Evolutionary conservation across 2,329 filamentous ascomycete species (phyloP).

Genomic region (Grosmannia serpens): DNA sequence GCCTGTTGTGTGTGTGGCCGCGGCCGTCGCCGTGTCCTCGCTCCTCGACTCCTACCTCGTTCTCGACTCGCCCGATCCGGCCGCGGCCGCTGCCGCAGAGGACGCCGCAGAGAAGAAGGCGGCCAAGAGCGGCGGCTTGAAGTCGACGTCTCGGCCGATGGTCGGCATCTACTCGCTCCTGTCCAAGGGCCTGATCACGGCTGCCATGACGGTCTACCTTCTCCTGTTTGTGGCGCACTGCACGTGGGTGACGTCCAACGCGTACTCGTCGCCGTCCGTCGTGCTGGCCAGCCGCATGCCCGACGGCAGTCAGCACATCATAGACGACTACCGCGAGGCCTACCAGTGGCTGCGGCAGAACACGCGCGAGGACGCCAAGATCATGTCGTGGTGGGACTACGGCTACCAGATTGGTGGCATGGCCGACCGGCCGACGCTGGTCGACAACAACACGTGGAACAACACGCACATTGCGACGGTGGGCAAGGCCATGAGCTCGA

Average conservation of each 20-base stretch:
- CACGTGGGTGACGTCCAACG: constrained; percentile 98
- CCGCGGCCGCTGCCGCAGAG: constrained; percentile 29
- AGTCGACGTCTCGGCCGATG: constrained; percentile 58
- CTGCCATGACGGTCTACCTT: constrained; percentile 64
- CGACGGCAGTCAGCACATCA: constrained; percentile 94
- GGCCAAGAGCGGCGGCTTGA: constrained; percentile 41
- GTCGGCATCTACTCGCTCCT: constrained; percentile 74
- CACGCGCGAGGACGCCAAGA: constrained; percentile 86
- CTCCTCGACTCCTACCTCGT: constrained; percentile 80
- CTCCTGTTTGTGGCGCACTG: constrained; percentile 93
- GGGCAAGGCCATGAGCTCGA: constrained; percentile 95
- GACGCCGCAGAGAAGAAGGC: constrained; percentile 42
- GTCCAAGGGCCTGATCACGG: constrained; percentile 70
- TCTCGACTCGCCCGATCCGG: constrained; percentile 47
- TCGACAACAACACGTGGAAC: constrained; percentile 99
- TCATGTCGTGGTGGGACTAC: constrained; percentile 99
- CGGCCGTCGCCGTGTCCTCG: constrained; percentile 76
- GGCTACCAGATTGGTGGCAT: constrained; percentile 99
- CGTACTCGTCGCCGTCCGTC: constrained; percentile 95
- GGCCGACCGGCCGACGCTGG: constrained; percentile 91
- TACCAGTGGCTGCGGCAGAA: constrained; percentile 99
- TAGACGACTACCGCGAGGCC: constrained; percentile 97
- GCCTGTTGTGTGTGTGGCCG: constrained; percentile 88
- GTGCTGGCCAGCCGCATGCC: constrained; percentile 86
- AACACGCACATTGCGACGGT: constrained; percentile 99